Evolutionary conservation across 78 protist species (phyloP), one percentile per base, ranked within the genome.

Genomic region (Emiliania huxleyi): DNA sequence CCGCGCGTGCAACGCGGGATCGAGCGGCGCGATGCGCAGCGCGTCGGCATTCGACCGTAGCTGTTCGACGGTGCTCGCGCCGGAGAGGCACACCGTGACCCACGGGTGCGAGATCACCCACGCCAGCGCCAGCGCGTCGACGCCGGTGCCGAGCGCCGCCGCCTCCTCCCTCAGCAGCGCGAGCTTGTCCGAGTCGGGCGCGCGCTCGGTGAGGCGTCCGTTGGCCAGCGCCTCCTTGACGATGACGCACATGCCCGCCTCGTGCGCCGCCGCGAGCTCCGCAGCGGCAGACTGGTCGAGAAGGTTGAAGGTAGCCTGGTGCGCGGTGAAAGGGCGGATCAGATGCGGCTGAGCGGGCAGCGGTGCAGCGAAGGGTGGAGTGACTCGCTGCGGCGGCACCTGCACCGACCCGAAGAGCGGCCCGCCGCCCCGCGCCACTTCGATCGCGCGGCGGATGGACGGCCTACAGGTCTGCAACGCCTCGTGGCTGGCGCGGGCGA

Each of bases 281-380:
- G 89, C 12, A 26, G 38, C 46, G 2, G 89, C 89, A 0, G 89
- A 81, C 42, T 81, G 89, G 15, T 81, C 89, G 42, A 81, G 52
- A 5, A 81, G 89, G 89, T 81, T 81, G 89, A 42, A 81, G 35
- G 89, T 81, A 0, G 89, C 89, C 15, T 75, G 84, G n/a, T n/a
- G n/a, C n/a, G n/a, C n/a, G n/a, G n/a, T n/a, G n/a, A n/a, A n/a
- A n/a, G n/a, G n/a, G n/a, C n/a, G n/a, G n/a, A n/a, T n/a, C n/a
- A n/a, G n/a, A n/a, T n/a, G n/a, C n/a, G n/a, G n/a, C n/a, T n/a
- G n/a, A n/a, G n/a, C n/a, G n/a, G n/a, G n/a, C n/a, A n/a, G n/a
- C n/a, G n/a, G n/a, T n/a, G n/a, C n/a, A n/a, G n/a, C n/a, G n/a
- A n/a, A n/a, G n/a, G n/a, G n/a, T n/a, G n/a, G n/a, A n/a, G n/a